Conservation (phyloP, 192 early-diverging fungal species). For the Rhizophagus sp. region DNA sequence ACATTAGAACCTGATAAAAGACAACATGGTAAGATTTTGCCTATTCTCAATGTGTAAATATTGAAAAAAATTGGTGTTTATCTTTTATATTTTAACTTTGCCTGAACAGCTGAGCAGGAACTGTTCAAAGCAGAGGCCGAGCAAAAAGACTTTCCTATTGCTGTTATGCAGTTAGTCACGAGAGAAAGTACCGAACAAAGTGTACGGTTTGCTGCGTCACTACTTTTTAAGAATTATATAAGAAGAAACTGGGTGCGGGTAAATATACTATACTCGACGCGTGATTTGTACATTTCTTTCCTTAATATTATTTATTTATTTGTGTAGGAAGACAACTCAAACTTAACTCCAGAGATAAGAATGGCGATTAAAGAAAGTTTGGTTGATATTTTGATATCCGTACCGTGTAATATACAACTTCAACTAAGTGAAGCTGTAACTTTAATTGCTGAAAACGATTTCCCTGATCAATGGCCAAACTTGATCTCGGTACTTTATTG, state of each 20-base stretch:
- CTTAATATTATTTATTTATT: slow-evolving; percentile 30
- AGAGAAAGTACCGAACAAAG: slow-evolving; percentile 56
- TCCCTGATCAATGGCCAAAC: slow-evolving; percentile 85
- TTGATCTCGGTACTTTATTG: slow-evolving; percentile 64
- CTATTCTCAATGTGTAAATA: slow-evolving; percentile 20
- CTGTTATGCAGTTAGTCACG: slow-evolving; percentile 76
- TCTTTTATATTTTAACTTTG: slow-evolving; percentile 4
- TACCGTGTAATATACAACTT: slow-evolving; percentile 77
- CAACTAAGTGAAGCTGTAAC: slow-evolving; percentile 93
- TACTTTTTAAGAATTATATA: slow-evolving; percentile 98
- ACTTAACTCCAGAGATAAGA: slow-evolving; percentile 67
- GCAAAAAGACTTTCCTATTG: slow-evolving; percentile 65
- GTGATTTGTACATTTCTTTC: background rate
- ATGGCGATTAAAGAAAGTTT: slow-evolving; percentile 80
- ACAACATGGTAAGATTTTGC: slow-evolving; percentile 48
- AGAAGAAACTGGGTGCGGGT: slow-evolving; percentile 76
- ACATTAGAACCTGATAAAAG: slow-evolving; percentile 63
- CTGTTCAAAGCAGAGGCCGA: slow-evolving; percentile 53
- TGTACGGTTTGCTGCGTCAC: slow-evolving; percentile 75
- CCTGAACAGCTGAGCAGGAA: slow-evolving; percentile 56
- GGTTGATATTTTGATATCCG: slow-evolving; percentile 82
- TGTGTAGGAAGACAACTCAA: slow-evolving; percentile 55
- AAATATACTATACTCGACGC: background rate
- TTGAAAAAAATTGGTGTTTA: slow-evolving; percentile 23
- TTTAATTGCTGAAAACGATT: slow-evolving; percentile 91